These are phyloP conservation scores for Aspergillus proliferans DNA, from an alignment of 2,329 filamentous ascomycete species.

Conservation along the genomic window DNA sequence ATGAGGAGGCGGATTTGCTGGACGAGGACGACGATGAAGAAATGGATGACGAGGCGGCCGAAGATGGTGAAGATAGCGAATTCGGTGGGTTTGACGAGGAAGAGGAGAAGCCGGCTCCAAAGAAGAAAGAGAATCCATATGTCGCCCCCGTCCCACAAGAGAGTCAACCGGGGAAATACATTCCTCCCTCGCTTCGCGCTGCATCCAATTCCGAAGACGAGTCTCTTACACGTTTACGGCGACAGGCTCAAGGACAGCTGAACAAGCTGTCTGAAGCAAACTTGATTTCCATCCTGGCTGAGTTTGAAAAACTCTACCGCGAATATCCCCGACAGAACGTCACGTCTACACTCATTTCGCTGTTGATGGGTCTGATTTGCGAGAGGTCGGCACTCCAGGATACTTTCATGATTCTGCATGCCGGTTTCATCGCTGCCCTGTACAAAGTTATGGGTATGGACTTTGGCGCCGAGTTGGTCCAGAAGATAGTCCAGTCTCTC, in stretches of 20 bases:
- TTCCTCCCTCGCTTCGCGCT: slow-evolving; percentile 76
- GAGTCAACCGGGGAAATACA: slow-evolving; percentile 61
- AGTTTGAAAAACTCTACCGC: slow-evolving; percentile 77
- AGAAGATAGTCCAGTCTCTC: slow-evolving; percentile 70
- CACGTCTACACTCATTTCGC: slow-evolving; percentile 69
- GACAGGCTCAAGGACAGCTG: slow-evolving; percentile 79
- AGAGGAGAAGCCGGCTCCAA: slow-evolving; percentile 34
- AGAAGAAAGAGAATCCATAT: slow-evolving; percentile 76
- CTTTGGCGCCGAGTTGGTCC: slow-evolving; percentile 80
- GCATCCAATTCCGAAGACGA: slow-evolving; percentile 60
- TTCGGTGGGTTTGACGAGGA: slow-evolving; percentile 35
- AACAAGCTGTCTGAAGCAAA: slow-evolving; percentile 93
- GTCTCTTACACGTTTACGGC: slow-evolving; percentile 60
- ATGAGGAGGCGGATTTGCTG: slow-evolving; percentile 25
- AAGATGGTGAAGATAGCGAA: slow-evolving; percentile 27
- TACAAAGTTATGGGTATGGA: slow-evolving; percentile 85
- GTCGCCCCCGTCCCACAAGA: slow-evolving; percentile 58
- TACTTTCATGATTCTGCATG: slow-evolving; percentile 83
- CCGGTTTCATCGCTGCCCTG: slow-evolving; percentile 79
- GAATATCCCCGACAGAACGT: slow-evolving; percentile 82
- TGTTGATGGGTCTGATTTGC: slow-evolving; percentile 71
- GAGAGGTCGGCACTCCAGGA: slow-evolving; percentile 74
- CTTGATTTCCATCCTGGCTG: slow-evolving; percentile 72
- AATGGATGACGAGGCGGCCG: slow-evolving; percentile 25
- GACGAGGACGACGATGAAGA: slow-evolving; percentile 26